Evolutionary conservation across 1,284 basidiomycete genomes (phyloP).

Genomic region (Stygiomarasmius scandens): DNA sequence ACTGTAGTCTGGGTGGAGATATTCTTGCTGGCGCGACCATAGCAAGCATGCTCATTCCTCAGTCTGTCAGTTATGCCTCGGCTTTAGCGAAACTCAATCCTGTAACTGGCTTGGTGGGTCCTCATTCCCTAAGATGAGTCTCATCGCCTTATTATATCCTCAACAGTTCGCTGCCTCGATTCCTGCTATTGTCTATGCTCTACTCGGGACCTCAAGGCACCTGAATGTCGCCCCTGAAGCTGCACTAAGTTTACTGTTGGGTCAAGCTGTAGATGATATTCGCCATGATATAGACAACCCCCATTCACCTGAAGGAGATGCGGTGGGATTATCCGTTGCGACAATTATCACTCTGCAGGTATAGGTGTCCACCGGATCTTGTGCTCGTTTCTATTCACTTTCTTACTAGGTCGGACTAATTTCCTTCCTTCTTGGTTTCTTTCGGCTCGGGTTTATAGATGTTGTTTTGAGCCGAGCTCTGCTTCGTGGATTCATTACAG

Average conservation of each 20-base stretch:
- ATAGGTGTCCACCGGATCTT: conserved; percentile 18
- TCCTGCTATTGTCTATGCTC: conserved; percentile 80
- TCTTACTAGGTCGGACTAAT: conserved; percentile 76
- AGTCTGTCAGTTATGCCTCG: conserved; percentile 90
- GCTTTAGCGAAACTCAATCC: conserved; percentile 83
- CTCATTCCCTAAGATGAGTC: conserved; percentile 10
- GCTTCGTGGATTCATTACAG: conserved; percentile 86
- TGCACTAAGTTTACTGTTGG: conserved; percentile 84
- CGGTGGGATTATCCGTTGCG: conserved; percentile 63
- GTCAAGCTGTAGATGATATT: conserved; percentile 79
- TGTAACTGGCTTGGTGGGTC: conserved; percentile 79
- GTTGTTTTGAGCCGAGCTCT: conserved; percentile 90
- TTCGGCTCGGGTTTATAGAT: conserved; percentile 92
- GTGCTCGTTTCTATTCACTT: neutral
- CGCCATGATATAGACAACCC: conserved; percentile 64
- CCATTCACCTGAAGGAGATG: conserved; percentile 53
- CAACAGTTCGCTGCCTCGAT: conserved; percentile 76
- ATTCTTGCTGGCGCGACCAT: conserved; percentile 84
- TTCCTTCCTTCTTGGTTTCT: conserved; percentile 83
- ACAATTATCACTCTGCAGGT: conserved; percentile 86
- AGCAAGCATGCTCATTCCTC: conserved; percentile 89
- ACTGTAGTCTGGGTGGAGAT: conserved; percentile 76
- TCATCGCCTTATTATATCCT: conserved; percentile 14
- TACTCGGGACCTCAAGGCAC: conserved; percentile 84
- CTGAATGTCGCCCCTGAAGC: conserved; percentile 91